Conservation (phyloP, 306 rosid genomes). For the Lithocarpus polystachyus region DNA sequence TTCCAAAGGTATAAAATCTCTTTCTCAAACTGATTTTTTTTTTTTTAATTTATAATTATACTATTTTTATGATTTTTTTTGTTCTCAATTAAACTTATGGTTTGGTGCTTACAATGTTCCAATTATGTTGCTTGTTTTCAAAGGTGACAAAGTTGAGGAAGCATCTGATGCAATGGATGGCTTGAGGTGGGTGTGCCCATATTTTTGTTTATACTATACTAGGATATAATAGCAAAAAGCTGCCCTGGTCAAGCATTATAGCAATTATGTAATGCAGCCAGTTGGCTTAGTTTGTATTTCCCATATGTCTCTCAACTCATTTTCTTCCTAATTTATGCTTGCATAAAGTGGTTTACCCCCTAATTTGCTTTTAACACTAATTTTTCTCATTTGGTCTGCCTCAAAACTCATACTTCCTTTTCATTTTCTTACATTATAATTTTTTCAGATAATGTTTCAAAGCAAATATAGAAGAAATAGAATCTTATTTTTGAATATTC, state of each 20-base stretch:
- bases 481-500: not conserved
- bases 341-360: not conserved
- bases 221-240: not conserved
- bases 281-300: not conserved
- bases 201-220: not conserved
- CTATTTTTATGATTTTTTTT: not conserved
- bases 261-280: not conserved
- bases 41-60: not conserved
- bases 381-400: not conserved
- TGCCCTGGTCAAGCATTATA: not conserved
- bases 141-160: slow-evolving; percentile 56
- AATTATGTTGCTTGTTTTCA: slow-evolving; percentile 10
- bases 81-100: not conserved
- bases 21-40: not conserved
- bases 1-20: not conserved
- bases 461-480: not conserved
- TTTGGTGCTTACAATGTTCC: slow-evolving; percentile 1
- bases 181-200: slow-evolving; percentile 47
- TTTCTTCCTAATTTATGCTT: not conserved
- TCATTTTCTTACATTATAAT: not conserved
- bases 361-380: no score
- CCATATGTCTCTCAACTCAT: not conserved
- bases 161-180: slow-evolving; percentile 33
- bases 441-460: not conserved
- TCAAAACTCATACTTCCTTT: not conserved